Evolutionary conservation across 768 basidiomycete species (phyloP).

Genomic region (Hericium alpestre): DNA sequence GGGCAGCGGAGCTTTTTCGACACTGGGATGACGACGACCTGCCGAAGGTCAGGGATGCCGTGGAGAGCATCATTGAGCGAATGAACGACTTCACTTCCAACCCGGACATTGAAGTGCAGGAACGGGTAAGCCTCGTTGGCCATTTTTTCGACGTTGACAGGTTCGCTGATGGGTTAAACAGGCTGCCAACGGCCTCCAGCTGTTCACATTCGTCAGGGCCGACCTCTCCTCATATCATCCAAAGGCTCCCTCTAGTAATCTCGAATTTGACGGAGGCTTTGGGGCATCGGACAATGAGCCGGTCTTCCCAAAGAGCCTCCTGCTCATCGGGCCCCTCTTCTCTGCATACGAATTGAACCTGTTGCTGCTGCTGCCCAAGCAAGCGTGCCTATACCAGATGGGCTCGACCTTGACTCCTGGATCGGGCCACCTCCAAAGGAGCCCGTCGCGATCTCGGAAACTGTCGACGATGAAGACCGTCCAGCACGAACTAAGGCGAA

Average conservation of each 20-base stretch:
- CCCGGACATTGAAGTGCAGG: conserved; percentile 81
- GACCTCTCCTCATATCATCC: conserved; percentile 54
- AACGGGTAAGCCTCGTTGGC: conserved; percentile 51
- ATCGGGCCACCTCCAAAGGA: conserved; percentile 55
- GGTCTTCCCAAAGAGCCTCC: conserved; percentile 80
- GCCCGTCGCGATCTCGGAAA: conserved; percentile 21
- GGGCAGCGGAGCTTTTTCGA: conserved; percentile 67
- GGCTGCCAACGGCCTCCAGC: conserved; percentile 73
- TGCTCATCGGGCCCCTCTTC: conserved; percentile 75
- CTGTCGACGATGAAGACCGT: conserved; percentile 27
- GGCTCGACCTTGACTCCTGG: conserved; percentile 77
- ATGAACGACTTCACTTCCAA: conserved; percentile 48
- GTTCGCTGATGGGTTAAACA: conserved; percentile 20
- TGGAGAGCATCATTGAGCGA: conserved; percentile 50
- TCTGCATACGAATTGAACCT: conserved; percentile 69
- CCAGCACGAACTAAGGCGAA: conserved; percentile 32
- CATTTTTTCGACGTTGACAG: not conserved
- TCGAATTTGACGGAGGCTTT: conserved; percentile 26
- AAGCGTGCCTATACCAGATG: conserved; percentile 73
- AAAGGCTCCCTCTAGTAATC: conserved; percentile 20
- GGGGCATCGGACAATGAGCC: conserved; percentile 28
- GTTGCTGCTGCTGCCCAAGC: conserved; percentile 74
- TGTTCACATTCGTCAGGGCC: conserved; percentile 66
- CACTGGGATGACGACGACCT: conserved; percentile 70
- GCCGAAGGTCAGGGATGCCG: conserved; percentile 50